Evolutionary conservation across 768 basidiomycete species (phyloP).

Genomic region (Leccinum disarticulatum): DNA sequence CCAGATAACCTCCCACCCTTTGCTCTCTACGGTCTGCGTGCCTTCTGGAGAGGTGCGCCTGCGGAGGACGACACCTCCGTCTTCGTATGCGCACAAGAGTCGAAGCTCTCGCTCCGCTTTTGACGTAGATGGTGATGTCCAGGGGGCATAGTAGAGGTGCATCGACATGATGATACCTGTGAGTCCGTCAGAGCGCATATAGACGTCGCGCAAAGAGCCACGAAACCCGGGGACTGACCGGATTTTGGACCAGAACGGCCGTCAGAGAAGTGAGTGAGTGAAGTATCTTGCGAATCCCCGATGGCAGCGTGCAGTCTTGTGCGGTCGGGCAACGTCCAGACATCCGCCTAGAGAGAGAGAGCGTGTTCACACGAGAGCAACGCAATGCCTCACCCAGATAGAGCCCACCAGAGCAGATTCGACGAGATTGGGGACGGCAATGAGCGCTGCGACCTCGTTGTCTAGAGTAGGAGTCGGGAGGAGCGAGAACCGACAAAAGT

Average conservation of each 20-base stretch:
- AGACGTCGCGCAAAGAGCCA: conserved; percentile 44
- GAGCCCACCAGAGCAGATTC: conserved; percentile 76
- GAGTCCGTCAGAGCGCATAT: conserved; percentile 53
- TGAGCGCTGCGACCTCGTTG: conserved; percentile 40
- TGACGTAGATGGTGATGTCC: conserved; percentile 34
- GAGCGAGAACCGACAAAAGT: conserved; percentile 89
- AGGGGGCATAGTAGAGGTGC: conserved; percentile 52
- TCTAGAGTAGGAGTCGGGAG: conserved; percentile 30
- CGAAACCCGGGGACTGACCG: conserved; percentile 37
- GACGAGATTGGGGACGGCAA: conserved; percentile 85
- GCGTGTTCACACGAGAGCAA: neutral
- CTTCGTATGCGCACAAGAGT: conserved; percentile 79
- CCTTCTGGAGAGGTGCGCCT: conserved; percentile 41
- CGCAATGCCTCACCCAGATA: neutral
- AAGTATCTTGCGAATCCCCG: conserved; percentile 46
- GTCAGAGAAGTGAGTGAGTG: conserved; percentile 32
- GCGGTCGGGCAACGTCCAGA: conserved; percentile 75
- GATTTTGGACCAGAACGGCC: conserved; percentile 57
- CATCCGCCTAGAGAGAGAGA: conserved; percentile 60
- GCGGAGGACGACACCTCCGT: conserved; percentile 75
- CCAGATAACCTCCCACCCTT: conserved; percentile 79
- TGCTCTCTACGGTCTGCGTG: conserved; percentile 56
- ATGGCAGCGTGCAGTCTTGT: conserved; percentile 82
- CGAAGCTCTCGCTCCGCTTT: conserved; percentile 44
- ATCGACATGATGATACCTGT: conserved; percentile 91